These are phyloP conservation scores for Dalechampia spathulata DNA, from an alignment of 441 rosid genomes.

Conservation along the genomic window DNA sequence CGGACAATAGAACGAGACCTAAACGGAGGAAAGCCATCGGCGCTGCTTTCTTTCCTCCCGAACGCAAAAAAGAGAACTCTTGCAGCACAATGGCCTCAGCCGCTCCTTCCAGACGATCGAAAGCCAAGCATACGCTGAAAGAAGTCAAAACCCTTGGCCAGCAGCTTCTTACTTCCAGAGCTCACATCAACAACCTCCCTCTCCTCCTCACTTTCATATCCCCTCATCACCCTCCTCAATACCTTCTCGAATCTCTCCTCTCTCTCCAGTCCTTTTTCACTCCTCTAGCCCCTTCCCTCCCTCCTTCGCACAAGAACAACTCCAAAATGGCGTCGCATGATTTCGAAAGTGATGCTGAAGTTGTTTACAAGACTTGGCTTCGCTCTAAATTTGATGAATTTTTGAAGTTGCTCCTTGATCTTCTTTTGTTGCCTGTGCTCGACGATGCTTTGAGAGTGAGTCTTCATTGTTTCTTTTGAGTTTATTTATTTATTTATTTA, in stretches of 20 bases:
- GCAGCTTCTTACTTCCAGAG: constrained; percentile 61
- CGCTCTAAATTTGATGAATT: constrained; percentile 77
- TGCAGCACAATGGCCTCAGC: no score
- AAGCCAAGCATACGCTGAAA: constrained; percentile 32
- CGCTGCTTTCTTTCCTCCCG: no score
- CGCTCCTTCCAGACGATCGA: no score
- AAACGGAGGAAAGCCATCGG: no score
- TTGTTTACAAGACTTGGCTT: constrained; percentile 64
- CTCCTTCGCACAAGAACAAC: constrained; percentile 30
- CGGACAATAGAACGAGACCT: no score
- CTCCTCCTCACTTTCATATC: constrained; percentile 59
- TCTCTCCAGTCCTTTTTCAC: constrained; percentile 86
- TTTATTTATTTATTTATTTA: neutral
- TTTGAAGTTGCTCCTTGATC: constrained; percentile 39
- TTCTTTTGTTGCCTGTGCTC: constrained; percentile 37
- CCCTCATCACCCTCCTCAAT: constrained; percentile 51
- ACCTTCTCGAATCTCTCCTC: constrained; percentile 69
- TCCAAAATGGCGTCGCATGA: neutral
- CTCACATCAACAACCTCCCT: constrained; percentile 74
- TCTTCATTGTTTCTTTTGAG: neutral
- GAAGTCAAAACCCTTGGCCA: constrained; percentile 55
- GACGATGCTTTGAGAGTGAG: constrained; percentile 59
- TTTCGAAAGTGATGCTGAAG: constrained; percentile 34
- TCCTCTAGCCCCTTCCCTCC: constrained; percentile 70
- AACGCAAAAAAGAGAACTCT: no score